A percentile compares a stretch with the other conserved stretches of the same genome.
Conservation (phyloP, 164 flowering plant species). For the Macadamia integrifolia region DNA sequence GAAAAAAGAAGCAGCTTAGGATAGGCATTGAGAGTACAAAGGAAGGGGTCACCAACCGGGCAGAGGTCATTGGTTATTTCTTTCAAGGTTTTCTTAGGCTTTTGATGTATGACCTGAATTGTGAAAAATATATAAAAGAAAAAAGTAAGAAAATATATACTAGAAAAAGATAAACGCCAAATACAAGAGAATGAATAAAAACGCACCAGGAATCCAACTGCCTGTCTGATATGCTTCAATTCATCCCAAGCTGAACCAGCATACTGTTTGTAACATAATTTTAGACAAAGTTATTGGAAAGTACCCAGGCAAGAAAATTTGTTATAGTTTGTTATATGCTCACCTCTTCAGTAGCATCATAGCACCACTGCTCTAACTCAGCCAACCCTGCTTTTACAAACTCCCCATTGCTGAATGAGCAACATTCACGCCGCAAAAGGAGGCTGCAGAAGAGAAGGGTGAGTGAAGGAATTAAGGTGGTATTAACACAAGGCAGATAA, state of each 20-base stretch:
- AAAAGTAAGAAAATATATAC: background rate
- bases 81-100: constrained; percentile 80
- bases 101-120: constrained; percentile 90
- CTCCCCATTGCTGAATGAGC: constrained; percentile 98
- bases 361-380: constrained; percentile 93
- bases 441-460: constrained; percentile 48
- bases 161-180: background rate
- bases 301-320: background rate
- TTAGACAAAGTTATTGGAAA: background rate
- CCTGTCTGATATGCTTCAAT: constrained; percentile 92
- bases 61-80: constrained; percentile 93
- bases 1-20: background rate
- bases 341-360: constrained; percentile 81
- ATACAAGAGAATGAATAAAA: background rate
- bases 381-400: constrained; percentile 88
- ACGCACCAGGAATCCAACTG: constrained; percentile 94
- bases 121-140: constrained; percentile 2
- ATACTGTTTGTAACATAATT: constrained; percentile 39
- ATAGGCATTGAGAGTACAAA: background rate
- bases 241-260: constrained; percentile 98
- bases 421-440: constrained; percentile 96
- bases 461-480: background rate
- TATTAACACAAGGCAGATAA: no score
- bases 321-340: constrained; percentile 6
- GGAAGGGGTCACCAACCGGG: constrained; percentile 51